Evolutionary conservation across 1,284 basidiomycete species (phyloP), one percentile per base, ranked within the genome.

Genomic region (Lentinula novae-zelandiae): DNA sequence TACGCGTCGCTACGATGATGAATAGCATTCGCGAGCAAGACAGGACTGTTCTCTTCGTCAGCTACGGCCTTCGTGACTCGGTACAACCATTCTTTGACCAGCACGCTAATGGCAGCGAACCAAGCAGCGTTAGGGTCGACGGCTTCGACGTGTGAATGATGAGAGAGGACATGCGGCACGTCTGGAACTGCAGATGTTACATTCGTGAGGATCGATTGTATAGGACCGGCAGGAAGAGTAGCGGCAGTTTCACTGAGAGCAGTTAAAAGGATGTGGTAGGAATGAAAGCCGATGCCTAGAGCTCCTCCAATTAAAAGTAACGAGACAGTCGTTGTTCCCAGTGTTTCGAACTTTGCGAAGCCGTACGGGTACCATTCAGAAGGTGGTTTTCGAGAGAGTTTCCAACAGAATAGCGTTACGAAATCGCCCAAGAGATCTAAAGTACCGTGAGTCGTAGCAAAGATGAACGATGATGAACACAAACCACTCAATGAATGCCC

Each of bases 1-100:
- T 95, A 93, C 15, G 93, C 94, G 72, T 99, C 96, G 63, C 92
- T 95, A 34, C 96, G 86, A 74, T 99, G 97, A 73, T 99, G 92
- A 59, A 95, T 82, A 7, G 94, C 95, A 70, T 97, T 97, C 22
- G 95, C 96, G 46, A 92, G 80, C 50, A 99, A 76, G 0, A 99
- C 96, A 1, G 93, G 91, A 69, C 90, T 93, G 68, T 89, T 87
- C 72, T 98, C 95, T 68, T 94, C 85, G 63, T 91, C 86, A 5
- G 96, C 96, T 33, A 98, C 95, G 63, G 84, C 86, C 70, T 89
- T 90, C 54, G 95, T 97, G 54, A 88, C 78, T 58, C 93, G 81
- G 74, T 96, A 98, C 31, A 99, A 75, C 89, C 90, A 97, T 75
- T 99, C 97, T 72, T 99, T 99, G 64, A 86, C 76, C 1, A 92